phyloP scores from a whole-genome alignment of 108 stramenopile genomes.

The Stephanodiscus triporus region DNA sequence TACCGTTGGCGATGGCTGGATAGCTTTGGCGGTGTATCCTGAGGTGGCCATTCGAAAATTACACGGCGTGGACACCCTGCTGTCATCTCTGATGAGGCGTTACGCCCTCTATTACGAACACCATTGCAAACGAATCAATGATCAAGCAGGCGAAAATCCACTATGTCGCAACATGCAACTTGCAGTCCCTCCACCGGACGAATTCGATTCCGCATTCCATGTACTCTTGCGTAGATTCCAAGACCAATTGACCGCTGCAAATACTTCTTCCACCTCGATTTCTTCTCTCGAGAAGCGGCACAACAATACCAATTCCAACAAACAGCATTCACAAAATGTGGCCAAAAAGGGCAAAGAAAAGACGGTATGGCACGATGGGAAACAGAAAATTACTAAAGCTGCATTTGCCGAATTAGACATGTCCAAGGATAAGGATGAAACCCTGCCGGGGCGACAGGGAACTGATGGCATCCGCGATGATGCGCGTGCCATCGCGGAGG shows the following conservation, averaged over 20 bases:
- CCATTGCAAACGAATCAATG: conserved; percentile 16
- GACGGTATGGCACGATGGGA: conserved; percentile 83
- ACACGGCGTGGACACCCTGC: conserved; percentile 29
- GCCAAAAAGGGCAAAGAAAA: conserved; percentile 72
- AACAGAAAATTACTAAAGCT: conserved; percentile 77
- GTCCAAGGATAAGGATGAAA: conserved; percentile 51
- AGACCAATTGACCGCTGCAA: conserved; percentile 28
- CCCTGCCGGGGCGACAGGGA: neutral
- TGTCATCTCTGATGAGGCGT: conserved; percentile 23
- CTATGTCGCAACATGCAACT: conserved; percentile 18
- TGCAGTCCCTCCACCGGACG: conserved; percentile 28
- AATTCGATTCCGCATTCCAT: conserved; percentile 40
- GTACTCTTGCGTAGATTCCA: conserved; percentile 48
- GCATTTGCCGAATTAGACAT: conserved; percentile 75
- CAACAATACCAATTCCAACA: conserved; percentile 25
- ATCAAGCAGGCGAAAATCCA: neutral
- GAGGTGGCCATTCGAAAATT: conserved; percentile 43
- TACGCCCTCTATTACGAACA: conserved; percentile 40
- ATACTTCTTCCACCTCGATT: conserved; percentile 13
- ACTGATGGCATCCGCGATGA: conserved; percentile 44
- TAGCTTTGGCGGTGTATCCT: conserved; percentile 38
- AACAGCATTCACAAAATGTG: conserved; percentile 11
- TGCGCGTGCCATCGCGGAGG: conserved; percentile 82
- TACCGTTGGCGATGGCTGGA: conserved; percentile 23
- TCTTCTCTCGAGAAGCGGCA: conserved; percentile 21